phyloP scores from a whole-genome alignment of 1,284 basidiomycete species.

The Limonomyces culmigenus region DNA sequence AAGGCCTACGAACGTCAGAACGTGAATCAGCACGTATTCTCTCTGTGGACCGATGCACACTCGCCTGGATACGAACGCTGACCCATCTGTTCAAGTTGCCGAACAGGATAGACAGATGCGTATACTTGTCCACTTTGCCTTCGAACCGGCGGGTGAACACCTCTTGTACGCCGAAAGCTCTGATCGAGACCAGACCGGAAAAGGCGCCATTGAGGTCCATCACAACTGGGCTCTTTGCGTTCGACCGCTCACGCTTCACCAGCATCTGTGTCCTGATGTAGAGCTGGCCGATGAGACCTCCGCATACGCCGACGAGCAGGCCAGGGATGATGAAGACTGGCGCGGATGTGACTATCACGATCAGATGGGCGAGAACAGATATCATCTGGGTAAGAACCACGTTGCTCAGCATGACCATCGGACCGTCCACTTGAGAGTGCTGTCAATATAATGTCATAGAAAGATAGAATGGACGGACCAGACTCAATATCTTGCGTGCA shows the following conservation, averaged over 20 bases:
- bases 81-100: not conserved
- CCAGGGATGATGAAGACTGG: conserved; percentile 21
- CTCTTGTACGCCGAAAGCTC: conserved; percentile 10
- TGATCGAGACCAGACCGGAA: conserved; percentile 17
- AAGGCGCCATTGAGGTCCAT: conserved; percentile 25
- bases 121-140: not conserved
- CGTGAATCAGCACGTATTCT: too few relatives aligned
- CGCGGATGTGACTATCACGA: conserved; percentile 23
- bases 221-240: conserved; percentile 24
- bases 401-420: conserved; percentile 10
- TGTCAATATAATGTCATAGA: too few relatives aligned
- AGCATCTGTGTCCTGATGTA: conserved; percentile 25
- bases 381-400: conserved; percentile 13
- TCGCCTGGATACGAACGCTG: not conserved
- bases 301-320: conserved; percentile 21
- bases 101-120: not conserved
- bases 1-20: too few relatives aligned
- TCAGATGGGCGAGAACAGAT: conserved; percentile 21
- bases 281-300: conserved; percentile 24
- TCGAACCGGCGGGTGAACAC: conserved; percentile 3
- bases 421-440: too few relatives aligned
- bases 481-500: conserved; percentile 41
- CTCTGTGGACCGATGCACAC: too few relatives aligned
- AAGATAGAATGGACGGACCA: too few relatives aligned
- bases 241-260: conserved; percentile 29